These are phyloP conservation scores for Phytophthora cactorum DNA, from an alignment of 352 stramenopile genomes.

Conservation along the genomic window DNA sequence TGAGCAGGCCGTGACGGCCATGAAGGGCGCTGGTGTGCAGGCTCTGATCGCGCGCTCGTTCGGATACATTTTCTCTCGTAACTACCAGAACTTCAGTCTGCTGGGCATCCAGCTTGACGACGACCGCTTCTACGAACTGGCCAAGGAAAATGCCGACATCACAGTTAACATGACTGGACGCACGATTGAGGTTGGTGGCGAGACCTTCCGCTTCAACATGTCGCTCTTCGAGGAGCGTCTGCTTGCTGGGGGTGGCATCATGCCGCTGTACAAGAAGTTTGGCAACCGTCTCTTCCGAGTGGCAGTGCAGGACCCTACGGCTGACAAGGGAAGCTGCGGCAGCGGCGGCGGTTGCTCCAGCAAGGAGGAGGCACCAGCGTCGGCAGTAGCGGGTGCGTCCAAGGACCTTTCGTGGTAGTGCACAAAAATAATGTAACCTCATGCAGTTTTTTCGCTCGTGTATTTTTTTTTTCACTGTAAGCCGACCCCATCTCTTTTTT, in stretches of 20 bases:
- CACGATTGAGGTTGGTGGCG: conserved; percentile 78
- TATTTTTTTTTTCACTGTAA: no score
- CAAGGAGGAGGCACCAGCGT: conserved; percentile 44
- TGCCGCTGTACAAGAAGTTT: conserved; percentile 89
- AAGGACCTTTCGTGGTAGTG: conserved; percentile 73
- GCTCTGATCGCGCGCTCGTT: conserved; percentile 87
- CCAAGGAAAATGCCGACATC: conserved; percentile 76
- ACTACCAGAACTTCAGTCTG: conserved; percentile 89
- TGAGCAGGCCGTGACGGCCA: conserved; percentile 82
- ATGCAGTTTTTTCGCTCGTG: background rate
- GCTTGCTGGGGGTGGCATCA: conserved; percentile 82
- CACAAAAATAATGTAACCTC: conserved; percentile 9
- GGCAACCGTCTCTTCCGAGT: conserved; percentile 87
- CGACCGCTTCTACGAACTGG: conserved; percentile 84
- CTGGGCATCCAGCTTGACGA: conserved; percentile 83
- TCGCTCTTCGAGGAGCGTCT: conserved; percentile 87
- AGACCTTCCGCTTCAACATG: conserved; percentile 88
- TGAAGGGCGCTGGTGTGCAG: conserved; percentile 83
- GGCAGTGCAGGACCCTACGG: conserved; percentile 69
- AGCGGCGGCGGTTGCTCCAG: conserved; percentile 37
- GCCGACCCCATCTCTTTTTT: no score
- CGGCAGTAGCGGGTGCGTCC: conserved; percentile 43
- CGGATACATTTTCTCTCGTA: conserved; percentile 89
- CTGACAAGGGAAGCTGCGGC: conserved; percentile 44
- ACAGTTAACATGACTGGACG: conserved; percentile 85